Conservation (phyloP, 2,329 filamentous ascomycete species). For the Venturia oleaginea region DNA sequence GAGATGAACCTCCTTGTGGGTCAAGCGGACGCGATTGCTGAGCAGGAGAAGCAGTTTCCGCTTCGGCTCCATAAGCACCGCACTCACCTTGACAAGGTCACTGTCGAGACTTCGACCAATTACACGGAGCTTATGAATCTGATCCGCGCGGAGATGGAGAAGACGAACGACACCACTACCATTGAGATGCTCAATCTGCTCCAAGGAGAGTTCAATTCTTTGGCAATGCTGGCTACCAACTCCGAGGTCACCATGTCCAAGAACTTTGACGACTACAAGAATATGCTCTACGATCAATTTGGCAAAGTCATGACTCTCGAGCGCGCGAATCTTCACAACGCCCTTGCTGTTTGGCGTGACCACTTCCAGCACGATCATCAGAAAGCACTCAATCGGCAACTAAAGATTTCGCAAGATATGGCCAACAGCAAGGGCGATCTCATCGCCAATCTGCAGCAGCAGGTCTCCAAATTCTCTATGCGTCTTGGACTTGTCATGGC, state of each 20-base stretch:
- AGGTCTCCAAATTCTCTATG: not conserved
- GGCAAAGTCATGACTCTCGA: not conserved
- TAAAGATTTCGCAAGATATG: not conserved
- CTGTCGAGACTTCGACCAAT: not conserved
- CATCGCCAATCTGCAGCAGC: not conserved
- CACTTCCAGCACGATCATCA: not conserved
- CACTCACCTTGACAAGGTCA: not conserved
- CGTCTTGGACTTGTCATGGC: not conserved
- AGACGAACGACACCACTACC: not conserved
- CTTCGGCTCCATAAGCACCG: not conserved
- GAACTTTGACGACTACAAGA: not conserved
- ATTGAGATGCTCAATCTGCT: constrained; percentile 1
- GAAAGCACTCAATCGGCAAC: not conserved
- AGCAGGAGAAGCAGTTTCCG: not conserved
- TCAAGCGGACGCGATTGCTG: not conserved
- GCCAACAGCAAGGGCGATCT: not conserved
- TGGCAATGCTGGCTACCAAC: not conserved
- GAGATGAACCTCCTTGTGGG: not conserved
- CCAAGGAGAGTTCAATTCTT: not conserved
- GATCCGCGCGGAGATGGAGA: not conserved
- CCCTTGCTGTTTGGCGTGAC: not conserved
- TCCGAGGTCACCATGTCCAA: not conserved
- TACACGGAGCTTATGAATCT: not conserved
- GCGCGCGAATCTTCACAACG: not conserved
- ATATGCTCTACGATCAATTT: not conserved